A percentile compares a stretch with the other conserved stretches of the same genome.
Evolutionary conservation across 176 grass and related monocot genomes (phyloP).

Genomic region (Tillandsia fasciculata): DNA sequence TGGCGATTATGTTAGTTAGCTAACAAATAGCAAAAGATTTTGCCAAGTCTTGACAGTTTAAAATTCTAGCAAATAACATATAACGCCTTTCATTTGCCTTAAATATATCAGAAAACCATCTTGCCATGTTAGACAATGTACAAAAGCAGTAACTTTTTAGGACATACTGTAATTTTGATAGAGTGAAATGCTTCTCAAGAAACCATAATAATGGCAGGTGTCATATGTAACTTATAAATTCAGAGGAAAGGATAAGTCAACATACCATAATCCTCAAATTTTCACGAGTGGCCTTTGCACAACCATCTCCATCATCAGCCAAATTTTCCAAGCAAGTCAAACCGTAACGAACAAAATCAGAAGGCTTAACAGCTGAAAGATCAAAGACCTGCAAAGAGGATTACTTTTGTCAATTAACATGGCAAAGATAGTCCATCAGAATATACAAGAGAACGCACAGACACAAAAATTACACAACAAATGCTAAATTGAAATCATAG

Average conservation of each 20-base stretch:
- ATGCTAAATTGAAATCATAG: too few relatives aligned
- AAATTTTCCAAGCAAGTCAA: slow-evolving; percentile 82
- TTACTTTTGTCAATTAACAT: not conserved
- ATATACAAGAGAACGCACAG: slow-evolving; percentile 8
- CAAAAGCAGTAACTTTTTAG: not conserved
- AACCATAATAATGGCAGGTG: too few relatives aligned
- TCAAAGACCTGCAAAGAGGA: slow-evolving; percentile 63
- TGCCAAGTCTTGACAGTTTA: too few relatives aligned
- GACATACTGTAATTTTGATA: too few relatives aligned
- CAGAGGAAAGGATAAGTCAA: slow-evolving; percentile 10
- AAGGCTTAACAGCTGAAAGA: slow-evolving; percentile 69
- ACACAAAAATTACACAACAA: not conserved
- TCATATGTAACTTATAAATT: not conserved
- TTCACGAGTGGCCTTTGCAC: slow-evolving; percentile 48
- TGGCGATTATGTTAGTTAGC: not conserved
- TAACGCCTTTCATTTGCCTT: too few relatives aligned
- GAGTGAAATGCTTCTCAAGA: too few relatives aligned
- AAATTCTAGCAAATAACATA: too few relatives aligned
- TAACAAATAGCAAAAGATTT: too few relatives aligned
- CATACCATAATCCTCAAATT: slow-evolving; percentile 91
- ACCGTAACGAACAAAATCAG: slow-evolving; percentile 81
- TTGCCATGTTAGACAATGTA: not conserved
- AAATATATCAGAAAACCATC: too few relatives aligned
- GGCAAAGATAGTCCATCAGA: not conserved
- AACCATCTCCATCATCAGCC: slow-evolving; percentile 64